Evolutionary conservation across 2,329 filamentous ascomycete species (phyloP).

Genomic region (Neofusicoccum parvum): DNA sequence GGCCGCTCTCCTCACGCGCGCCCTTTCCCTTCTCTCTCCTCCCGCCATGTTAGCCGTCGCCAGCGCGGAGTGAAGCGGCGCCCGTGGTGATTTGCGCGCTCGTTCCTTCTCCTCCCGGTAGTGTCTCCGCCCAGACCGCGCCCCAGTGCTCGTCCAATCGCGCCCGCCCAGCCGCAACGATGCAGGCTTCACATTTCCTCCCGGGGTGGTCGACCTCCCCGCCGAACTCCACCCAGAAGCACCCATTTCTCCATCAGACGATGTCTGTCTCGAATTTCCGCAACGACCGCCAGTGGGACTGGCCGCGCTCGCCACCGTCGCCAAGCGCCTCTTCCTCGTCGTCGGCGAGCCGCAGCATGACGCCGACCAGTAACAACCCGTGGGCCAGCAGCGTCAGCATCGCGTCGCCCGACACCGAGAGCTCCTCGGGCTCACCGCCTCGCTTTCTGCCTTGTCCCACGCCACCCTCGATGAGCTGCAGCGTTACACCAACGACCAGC

Average conservation of each 20-base stretch:
- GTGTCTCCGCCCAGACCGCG: constrained; percentile 7
- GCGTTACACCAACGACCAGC: constrained; percentile 37
- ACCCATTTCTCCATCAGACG: constrained; percentile 40
- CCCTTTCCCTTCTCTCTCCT: not conserved
- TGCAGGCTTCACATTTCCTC: constrained; percentile 17
- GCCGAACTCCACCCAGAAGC: constrained; percentile 12
- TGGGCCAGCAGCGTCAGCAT: constrained; percentile 35
- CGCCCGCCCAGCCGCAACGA: not conserved
- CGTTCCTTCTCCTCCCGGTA: not conserved
- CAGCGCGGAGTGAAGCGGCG: constrained; percentile 1
- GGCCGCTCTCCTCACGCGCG: constrained; percentile 1
- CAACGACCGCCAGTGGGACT: constrained; percentile 40
- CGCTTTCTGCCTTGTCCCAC: constrained; percentile 18
- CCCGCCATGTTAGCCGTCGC: not conserved
- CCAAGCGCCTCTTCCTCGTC: constrained; percentile 44
- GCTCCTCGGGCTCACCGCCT: constrained; percentile 11
- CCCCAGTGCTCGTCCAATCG: not conserved
- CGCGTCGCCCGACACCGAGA: constrained; percentile 33
- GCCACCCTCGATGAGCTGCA: constrained; percentile 18
- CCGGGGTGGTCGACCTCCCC: constrained; percentile 12
- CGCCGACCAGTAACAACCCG: constrained; percentile 43
- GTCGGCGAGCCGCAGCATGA: constrained; percentile 40
- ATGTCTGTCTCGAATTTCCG: constrained; percentile 45
- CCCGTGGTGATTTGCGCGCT: not conserved
- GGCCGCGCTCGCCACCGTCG: constrained; percentile 36